phyloP scores from a whole-genome alignment of 129 eudicot species.

The Erigeron canadensis region DNA sequence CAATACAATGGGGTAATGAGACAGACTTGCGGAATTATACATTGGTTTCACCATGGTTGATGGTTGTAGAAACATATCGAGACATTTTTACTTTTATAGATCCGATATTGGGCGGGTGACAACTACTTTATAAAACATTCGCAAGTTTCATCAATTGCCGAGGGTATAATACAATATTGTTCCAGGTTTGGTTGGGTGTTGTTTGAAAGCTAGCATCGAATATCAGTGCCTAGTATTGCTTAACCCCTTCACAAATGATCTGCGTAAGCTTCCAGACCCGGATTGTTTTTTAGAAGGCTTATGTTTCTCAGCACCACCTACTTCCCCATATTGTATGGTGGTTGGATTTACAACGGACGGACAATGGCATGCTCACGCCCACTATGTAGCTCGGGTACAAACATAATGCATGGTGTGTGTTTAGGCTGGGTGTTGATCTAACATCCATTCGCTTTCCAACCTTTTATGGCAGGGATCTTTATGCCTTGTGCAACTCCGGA shows the following conservation, averaged over 20 bases:
- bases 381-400: background rate
- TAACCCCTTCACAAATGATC: constrained; percentile 26
- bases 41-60: constrained; percentile 27
- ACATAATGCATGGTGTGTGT: background rate
- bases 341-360: background rate
- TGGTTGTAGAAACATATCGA: background rate
- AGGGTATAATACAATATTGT: background rate
- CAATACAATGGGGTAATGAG: constrained; percentile 9
- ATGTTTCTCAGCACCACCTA: constrained; percentile 5
- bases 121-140: background rate
- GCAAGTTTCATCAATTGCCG: background rate
- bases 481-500: constrained; percentile 12
- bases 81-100: constrained; percentile 14
- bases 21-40: constrained; percentile 8
- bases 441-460: background rate
- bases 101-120: constrained; percentile 25
- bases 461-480: constrained; percentile 7
- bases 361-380: background rate
- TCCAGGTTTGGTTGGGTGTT: constrained; percentile 33
- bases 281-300: background rate
- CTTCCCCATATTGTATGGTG: constrained; percentile 25
- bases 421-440: background rate
- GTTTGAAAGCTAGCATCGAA: background rate
- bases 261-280: background rate
- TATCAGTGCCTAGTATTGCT: background rate